Conservation (phyloP, 2,329 filamentous ascomycete genomes). For the Alternaria rosae region DNA sequence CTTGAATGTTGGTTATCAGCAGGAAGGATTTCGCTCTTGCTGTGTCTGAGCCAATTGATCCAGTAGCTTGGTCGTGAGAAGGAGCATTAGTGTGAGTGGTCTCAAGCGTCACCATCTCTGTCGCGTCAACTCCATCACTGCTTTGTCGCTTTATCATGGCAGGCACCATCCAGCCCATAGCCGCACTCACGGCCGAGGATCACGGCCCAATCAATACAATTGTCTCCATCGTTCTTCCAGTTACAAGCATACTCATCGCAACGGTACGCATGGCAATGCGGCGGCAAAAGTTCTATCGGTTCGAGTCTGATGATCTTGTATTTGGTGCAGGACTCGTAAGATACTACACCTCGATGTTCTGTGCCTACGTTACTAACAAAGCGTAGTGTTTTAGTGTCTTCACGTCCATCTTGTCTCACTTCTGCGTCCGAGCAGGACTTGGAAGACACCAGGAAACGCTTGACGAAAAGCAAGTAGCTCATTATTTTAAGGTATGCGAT, state of each 20-base stretch:
- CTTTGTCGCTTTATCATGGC: background rate
- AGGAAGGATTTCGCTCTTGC: background rate
- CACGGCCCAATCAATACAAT: slow-evolving; percentile 14
- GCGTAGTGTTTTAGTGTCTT: slow-evolving; percentile 5
- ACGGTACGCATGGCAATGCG: slow-evolving; percentile 7
- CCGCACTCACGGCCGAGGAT: slow-evolving; percentile 7
- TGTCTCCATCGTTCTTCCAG: slow-evolving; percentile 11
- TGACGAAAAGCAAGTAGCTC: background rate
- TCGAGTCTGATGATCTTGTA: slow-evolving; percentile 3
- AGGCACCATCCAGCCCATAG: background rate
- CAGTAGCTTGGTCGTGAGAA: background rate
- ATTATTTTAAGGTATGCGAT: slow-evolving; percentile 19
- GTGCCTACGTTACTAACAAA: background rate
- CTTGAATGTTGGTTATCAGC: background rate
- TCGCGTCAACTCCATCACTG: background rate
- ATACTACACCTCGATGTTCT: background rate
- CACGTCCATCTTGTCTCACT: slow-evolving; percentile 6
- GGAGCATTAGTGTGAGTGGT: background rate
- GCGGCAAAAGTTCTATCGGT: background rate
- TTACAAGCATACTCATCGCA: slow-evolving; percentile 9
- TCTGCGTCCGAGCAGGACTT: slow-evolving; percentile 3
- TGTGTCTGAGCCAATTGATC: background rate
- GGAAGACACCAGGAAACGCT: slow-evolving; percentile 8
- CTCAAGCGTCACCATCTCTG: background rate
- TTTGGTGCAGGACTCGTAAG: background rate